Conservation (phyloP, 2,329 filamentous ascomycete genomes). For the Colletotrichum zoysiae region DNA sequence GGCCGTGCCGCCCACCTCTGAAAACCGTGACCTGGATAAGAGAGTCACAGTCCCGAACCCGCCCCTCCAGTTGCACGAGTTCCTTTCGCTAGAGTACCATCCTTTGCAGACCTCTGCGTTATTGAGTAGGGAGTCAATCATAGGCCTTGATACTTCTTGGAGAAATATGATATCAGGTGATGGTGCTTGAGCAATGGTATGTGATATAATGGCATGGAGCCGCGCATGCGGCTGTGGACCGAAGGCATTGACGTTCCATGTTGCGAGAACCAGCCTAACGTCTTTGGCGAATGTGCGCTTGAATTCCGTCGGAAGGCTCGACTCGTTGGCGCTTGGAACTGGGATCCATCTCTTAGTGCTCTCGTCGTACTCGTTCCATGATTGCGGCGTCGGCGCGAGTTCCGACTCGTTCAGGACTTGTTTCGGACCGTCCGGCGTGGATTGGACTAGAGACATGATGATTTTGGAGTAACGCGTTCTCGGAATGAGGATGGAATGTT, state of each 20-base stretch:
- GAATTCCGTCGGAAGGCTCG: too few species aligned
- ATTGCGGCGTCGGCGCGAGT: conserved; percentile 11
- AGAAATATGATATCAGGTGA: conserved; percentile 51
- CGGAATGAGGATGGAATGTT: not conserved
- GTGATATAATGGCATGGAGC: conserved; percentile 47
- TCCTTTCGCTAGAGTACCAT: conserved; percentile 51
- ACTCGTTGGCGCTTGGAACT: not conserved
- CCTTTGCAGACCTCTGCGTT: conserved; percentile 45
- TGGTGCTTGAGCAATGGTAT: conserved; percentile 40
- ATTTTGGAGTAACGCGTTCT: not conserved
- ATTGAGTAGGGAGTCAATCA: conserved; percentile 45
- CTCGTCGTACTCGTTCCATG: conserved; percentile 23
- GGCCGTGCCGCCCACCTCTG: not conserved
- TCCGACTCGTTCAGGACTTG: not conserved
- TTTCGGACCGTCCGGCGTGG: not conserved
- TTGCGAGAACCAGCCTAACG: conserved; percentile 13
- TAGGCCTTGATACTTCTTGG: conserved; percentile 50
- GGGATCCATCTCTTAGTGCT: not conserved
- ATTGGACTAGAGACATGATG: not conserved
- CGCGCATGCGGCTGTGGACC: conserved; percentile 39
- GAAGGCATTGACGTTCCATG: conserved; percentile 29
- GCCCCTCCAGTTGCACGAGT: conserved; percentile 43
- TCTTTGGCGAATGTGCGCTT: not conserved
- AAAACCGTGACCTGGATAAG: conserved; percentile 48
- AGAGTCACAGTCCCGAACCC: conserved; percentile 48